Evolutionary conservation across 2,329 filamentous ascomycete genomes (phyloP).

Genomic region (Fusarium sp.): DNA sequence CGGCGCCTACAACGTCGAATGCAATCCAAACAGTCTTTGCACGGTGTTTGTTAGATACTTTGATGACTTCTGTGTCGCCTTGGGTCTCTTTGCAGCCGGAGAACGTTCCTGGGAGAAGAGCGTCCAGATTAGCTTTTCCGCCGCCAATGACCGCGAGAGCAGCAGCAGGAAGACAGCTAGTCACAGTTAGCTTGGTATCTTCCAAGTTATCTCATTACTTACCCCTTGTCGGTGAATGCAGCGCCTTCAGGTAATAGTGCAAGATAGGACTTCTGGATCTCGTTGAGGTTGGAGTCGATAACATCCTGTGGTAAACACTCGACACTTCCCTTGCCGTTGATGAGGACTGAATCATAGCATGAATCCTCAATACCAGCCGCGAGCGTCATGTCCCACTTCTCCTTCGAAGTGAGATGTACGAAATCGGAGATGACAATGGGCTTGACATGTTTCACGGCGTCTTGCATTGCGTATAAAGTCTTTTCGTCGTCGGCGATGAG

Average conservation of each 20-base stretch:
- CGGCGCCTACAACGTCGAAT: constrained; percentile 69
- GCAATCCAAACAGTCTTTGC: constrained; percentile 61
- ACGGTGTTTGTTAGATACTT: constrained; percentile 55
- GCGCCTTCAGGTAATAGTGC: constrained; percentile 47
- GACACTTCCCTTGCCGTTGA: constrained; percentile 74
- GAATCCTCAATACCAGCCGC: constrained; percentile 64
- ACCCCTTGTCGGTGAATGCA: constrained; percentile 61
- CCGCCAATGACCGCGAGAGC: constrained; percentile 57
- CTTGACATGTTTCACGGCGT: constrained; percentile 63
- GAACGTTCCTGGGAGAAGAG: constrained; percentile 61
- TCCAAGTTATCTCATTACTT: neutral
- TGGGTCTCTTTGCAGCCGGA: constrained; percentile 64
- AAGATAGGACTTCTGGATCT: constrained; percentile 53
- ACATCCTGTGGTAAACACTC: constrained; percentile 64
- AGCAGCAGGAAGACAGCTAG: constrained; percentile 52
- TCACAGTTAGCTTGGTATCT: constrained; percentile 2
- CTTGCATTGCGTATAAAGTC: constrained; percentile 60
- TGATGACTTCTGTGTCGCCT: constrained; percentile 61
- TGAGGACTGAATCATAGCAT: constrained; percentile 73
- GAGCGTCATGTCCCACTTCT: constrained; percentile 62
- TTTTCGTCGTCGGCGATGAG: constrained; percentile 60
- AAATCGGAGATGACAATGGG: constrained; percentile 71
- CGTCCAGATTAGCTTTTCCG: constrained; percentile 52
- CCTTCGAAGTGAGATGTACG: constrained; percentile 66
- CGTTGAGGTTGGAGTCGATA: constrained; percentile 57